Conservation (phyloP, 148 eudicot genomes). For the Rhododendron griersonianum region DNA sequence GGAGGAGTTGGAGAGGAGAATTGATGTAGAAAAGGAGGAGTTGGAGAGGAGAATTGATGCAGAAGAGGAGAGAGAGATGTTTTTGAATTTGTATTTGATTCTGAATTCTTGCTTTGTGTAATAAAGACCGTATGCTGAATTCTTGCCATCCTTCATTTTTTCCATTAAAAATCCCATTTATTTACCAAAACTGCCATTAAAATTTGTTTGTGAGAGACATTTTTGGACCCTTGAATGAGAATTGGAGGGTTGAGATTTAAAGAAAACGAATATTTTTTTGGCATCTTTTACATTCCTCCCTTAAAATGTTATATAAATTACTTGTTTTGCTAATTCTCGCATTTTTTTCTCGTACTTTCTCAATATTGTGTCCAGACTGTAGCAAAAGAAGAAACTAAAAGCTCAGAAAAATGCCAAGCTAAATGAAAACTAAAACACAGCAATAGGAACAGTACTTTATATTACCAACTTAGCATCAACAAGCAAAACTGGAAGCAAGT, state of each 20-base stretch:
- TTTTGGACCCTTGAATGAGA: no score
- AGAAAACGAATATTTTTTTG: no score
- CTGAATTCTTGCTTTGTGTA: constrained; percentile 27
- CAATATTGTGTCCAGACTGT: constrained; percentile 68
- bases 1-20: no score
- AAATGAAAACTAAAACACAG: neutral
- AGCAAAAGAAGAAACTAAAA: constrained; percentile 11
- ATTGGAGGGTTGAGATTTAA: no score
- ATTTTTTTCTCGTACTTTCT: constrained; percentile 85
- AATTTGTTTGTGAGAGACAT: no score
- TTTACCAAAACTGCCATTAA: no score
- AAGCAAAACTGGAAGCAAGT: neutral
- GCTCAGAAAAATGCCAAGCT: neutral
- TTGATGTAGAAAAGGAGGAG: no score
- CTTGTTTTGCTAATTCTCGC: constrained; percentile 70
- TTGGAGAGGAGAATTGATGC: no score
- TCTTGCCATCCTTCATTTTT: no score
- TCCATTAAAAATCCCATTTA: no score
- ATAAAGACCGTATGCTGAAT: neutral
- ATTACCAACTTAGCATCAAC: neutral
- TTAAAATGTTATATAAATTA: constrained; percentile 21
- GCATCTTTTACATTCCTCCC: no score
- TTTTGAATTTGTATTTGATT: constrained; percentile 12
- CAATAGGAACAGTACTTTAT: neutral
- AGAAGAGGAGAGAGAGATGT: neutral